A percentile compares a stretch with the other conserved stretches of the same genome.
These are phyloP conservation scores for Ampelomyces quisqualis DNA, from an alignment of 2,329 filamentous ascomycete genomes.

Conservation along the genomic window DNA sequence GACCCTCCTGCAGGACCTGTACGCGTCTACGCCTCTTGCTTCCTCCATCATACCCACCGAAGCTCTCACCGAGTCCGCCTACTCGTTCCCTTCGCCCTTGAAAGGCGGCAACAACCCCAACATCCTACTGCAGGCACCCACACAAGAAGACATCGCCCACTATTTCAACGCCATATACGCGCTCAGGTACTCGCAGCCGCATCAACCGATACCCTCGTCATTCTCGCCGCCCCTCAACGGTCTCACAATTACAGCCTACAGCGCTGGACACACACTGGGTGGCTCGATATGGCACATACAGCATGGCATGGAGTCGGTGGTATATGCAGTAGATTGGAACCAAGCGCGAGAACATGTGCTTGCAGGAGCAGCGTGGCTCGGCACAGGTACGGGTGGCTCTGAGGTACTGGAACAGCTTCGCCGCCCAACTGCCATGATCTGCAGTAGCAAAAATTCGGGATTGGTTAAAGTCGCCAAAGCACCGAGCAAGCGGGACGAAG, in stretches of 20 bases:
- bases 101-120: slow-evolving; percentile 47
- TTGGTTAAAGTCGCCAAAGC: slow-evolving; percentile 69
- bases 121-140: slow-evolving; percentile 69
- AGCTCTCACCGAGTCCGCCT: slow-evolving; percentile 67
- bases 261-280: slow-evolving; percentile 91
- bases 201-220: slow-evolving; percentile 81
- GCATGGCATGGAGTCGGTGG: slow-evolving; percentile 92
- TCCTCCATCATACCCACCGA: slow-evolving; percentile 76
- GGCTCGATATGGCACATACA: slow-evolving; percentile 99
- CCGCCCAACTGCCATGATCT: slow-evolving; percentile 90
- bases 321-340: slow-evolving; percentile 98
- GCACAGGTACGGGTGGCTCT: slow-evolving; percentile 73
- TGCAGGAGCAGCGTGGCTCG: slow-evolving; percentile 89
- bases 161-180: slow-evolving; percentile 91
- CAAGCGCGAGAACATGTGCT: slow-evolving; percentile 95
- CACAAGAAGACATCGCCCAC: slow-evolving; percentile 81
- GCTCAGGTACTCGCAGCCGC: slow-evolving; percentile 94
- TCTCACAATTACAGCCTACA: slow-evolving; percentile 93
- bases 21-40: slow-evolving; percentile 83
- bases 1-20: slow-evolving; percentile 87
- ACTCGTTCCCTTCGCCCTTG: slow-evolving; percentile 54
- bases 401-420: slow-evolving; percentile 92
- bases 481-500: slow-evolving; percentile 79
- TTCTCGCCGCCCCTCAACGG: slow-evolving; percentile 88
- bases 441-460: slow-evolving; percentile 80